Base-by-base conservation (phyloP, 129 eudicot genomes). In the Helianthus tuberosus region DNA sequence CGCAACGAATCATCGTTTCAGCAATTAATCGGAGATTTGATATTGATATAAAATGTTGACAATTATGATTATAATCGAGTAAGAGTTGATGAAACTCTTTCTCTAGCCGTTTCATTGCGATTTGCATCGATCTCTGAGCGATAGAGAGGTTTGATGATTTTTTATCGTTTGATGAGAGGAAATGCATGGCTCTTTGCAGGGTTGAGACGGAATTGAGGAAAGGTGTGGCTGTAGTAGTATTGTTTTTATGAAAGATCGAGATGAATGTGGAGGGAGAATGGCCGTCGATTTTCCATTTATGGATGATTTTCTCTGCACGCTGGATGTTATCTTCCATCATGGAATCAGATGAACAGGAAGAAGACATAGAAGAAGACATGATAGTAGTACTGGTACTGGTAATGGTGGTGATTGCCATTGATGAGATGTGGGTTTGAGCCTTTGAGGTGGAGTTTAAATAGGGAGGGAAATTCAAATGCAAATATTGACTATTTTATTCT, bases 1-100 rank as follows among this genome's bases (percentile, higher is more conserved):
- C 97, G 4, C 81, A 80, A 16, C 76, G 69, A 46, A 91, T 91
- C 97, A 91, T 88, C 9, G 90, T 86, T 29, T 91, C 97, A 11
- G 96, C 92, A 41, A 91, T 88, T 52, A 74, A 12, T 57, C 71
- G 78, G 69, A 91, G 80, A 71, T 82, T 91, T n/a, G 78, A 80
- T 32, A 32, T 27, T 27, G 32, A 27, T 27, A 27, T 32, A 77
- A 17, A 82, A 48, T 76, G 74, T 5, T 76, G 79, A 5, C 23
- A 0, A 20, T 20, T 0, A 27, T 79, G 74, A 49, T 71, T 82
- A 73, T 32, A 32, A 32, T 76, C 57, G 12, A 88, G 75, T 25
- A 91, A 68, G 36, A 82, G 72, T 51, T 80, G 72, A 60, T 78
- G 83, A 62, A 88, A 91, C 78, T 91, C 97, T 63, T 72, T 80